Evolutionary conservation across 2,329 filamentous ascomycete species (phyloP).

Genomic region (Thyridium curvatum): DNA sequence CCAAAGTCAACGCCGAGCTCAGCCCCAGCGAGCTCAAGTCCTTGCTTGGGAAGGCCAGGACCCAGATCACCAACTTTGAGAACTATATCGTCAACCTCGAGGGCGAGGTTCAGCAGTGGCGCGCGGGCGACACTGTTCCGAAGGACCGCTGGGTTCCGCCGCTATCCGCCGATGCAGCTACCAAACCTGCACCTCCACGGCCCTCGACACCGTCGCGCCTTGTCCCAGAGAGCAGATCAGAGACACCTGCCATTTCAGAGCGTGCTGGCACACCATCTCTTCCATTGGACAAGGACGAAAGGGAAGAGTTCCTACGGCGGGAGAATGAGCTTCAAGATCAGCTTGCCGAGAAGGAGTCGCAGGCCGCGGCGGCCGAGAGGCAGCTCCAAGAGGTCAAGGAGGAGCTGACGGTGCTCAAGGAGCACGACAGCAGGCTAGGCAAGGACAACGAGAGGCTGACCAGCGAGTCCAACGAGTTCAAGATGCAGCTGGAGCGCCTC

Average conservation of each 20-base stretch:
- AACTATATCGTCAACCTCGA: constrained; percentile 79
- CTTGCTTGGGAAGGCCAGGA: constrained; percentile 86
- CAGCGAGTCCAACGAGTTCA: constrained; percentile 83
- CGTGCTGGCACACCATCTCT: constrained; percentile 82
- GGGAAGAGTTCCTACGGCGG: constrained; percentile 87
- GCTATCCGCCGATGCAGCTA: constrained; percentile 40
- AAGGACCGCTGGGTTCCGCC: constrained; percentile 81
- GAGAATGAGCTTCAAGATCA: constrained; percentile 98
- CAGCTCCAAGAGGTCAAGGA: constrained; percentile 76
- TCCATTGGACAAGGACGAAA: constrained; percentile 89
- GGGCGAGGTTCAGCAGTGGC: constrained; percentile 80
- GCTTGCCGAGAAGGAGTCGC: constrained; percentile 84
- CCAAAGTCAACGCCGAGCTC: constrained; percentile 97
- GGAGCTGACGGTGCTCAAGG: constrained; percentile 78
- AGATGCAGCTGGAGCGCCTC: constrained; percentile 94
- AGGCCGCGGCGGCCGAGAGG: constrained; percentile 73
- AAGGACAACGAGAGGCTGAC: constrained; percentile 88
- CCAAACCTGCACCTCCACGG: constrained; percentile 40
- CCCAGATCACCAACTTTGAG: constrained; percentile 83
- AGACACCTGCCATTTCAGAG: constrained; percentile 65
- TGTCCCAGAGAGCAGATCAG: constrained; percentile 50
- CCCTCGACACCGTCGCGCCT: constrained; percentile 49
- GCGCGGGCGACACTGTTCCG: constrained; percentile 79
- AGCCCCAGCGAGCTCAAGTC: constrained; percentile 93
- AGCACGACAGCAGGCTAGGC: constrained; percentile 73